Conservation (phyloP, 2,329 filamentous ascomycete genomes). For the Myriosclerotinia scirpicola region DNA sequence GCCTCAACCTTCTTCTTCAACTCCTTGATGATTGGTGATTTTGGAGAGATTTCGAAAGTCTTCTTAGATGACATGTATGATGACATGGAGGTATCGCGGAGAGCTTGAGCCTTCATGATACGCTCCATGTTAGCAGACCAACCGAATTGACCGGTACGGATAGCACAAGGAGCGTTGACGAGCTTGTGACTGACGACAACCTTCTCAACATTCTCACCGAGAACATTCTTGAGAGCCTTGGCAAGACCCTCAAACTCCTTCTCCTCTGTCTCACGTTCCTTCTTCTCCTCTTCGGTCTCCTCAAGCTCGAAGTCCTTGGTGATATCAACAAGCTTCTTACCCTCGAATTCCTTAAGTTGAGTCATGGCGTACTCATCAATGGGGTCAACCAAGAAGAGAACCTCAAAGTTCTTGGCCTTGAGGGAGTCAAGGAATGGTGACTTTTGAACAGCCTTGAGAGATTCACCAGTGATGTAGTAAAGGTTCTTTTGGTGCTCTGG, state of each 20-base stretch:
- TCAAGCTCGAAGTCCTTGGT: conserved; percentile 99
- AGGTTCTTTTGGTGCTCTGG: conserved; percentile 99
- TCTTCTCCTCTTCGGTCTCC: conserved; percentile 99
- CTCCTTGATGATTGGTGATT: conserved; percentile 96
- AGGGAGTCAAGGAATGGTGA: conserved; percentile 98
- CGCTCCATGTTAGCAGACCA: conserved; percentile 99
- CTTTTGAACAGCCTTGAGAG: conserved; percentile 95
- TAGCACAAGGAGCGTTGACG: conserved; percentile 89
- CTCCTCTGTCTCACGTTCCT: conserved; percentile 89
- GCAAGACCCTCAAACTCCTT: conserved; percentile 95
- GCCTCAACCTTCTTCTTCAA: conserved; percentile 98
- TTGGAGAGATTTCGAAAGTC: conserved; percentile 99
- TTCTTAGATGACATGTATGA: conserved; percentile 99
- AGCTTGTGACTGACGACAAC: conserved; percentile 99
- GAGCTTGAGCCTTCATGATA: conserved; percentile 99
- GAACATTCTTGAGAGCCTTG: conserved; percentile 98
- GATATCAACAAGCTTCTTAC: conserved; percentile 99
- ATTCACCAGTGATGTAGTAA: conserved; percentile 99
- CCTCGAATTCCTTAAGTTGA: conserved; percentile 88
- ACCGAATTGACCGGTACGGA: conserved; percentile 99
- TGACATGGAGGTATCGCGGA: conserved; percentile 99
- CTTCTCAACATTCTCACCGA: conserved; percentile 99
- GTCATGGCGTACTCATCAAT: conserved; percentile 56
- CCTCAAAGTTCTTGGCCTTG: conserved; percentile 99
- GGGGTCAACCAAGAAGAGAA: conserved; percentile 98